A percentile compares a stretch with the other conserved stretches of the same genome.
Conservation (phyloP, 2,329 filamentous ascomycete species). For the Fusarium lateritium region DNA sequence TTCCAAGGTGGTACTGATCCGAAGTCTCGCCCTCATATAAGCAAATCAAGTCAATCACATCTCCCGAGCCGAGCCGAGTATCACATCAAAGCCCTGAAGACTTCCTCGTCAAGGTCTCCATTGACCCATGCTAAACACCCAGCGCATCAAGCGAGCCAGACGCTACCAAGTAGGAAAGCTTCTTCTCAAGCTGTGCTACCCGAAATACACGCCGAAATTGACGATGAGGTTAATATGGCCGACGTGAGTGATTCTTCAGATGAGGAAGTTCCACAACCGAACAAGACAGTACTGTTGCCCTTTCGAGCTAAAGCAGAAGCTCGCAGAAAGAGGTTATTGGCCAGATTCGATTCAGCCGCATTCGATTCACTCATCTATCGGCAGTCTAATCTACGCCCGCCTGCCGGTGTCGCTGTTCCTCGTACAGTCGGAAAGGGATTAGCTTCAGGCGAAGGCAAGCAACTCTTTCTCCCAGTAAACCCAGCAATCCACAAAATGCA, state of each 20-base stretch:
- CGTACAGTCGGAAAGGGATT: constrained; percentile 14
- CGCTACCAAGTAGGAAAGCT: constrained; percentile 1
- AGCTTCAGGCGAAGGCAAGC: constrained; percentile 46
- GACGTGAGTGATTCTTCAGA: constrained; percentile 24
- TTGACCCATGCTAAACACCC: constrained; percentile 11
- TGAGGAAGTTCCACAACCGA: constrained; percentile 3
- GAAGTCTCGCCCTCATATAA: not conserved
- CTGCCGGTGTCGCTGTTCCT: constrained; percentile 38
- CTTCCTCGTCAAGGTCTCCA: constrained; percentile 10
- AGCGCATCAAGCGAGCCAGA: constrained; percentile 10
- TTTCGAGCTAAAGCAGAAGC: constrained; percentile 22
- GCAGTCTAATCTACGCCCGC: constrained; percentile 50
- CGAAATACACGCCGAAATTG: constrained; percentile 7
- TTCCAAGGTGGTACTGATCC: not conserved
- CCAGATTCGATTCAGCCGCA: constrained; percentile 45
- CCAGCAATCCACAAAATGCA: constrained; percentile 65
- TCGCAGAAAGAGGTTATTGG: constrained; percentile 19
- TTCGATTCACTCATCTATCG: constrained; percentile 60
- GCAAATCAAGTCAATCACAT: constrained; percentile 1
- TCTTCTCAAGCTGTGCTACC: not conserved
- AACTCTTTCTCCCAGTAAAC: constrained; percentile 63
- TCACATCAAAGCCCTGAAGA: not conserved
- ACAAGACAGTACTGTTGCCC: constrained; percentile 7
- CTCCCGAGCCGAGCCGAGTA: constrained; percentile 11
- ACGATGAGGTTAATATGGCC: constrained; percentile 26